Evolutionary conservation across 2,329 filamentous ascomycete species (phyloP).

Genomic region (Aureobasidium sp.): DNA sequence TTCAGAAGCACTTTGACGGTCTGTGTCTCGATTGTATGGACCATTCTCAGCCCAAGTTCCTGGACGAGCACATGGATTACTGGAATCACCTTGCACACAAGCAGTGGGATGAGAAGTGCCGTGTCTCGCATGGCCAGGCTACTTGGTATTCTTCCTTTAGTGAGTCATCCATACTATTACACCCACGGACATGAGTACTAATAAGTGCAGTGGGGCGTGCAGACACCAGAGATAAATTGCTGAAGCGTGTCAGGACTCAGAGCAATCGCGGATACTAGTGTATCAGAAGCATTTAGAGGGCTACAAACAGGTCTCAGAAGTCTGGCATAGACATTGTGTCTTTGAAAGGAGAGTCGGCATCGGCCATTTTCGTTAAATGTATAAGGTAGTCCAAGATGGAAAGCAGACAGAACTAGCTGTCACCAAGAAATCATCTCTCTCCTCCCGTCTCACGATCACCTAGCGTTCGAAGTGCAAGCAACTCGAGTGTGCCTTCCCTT

Average conservation of each 20-base stretch:
- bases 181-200: background rate
- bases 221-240: background rate
- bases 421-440: background rate
- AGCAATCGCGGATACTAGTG: background rate
- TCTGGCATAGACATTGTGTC: background rate
- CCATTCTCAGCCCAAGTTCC: constrained; percentile 11
- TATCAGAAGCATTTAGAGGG: background rate
- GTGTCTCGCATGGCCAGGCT: constrained; percentile 21
- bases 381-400: background rate
- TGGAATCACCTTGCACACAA: constrained; percentile 16
- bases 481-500: background rate
- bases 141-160: constrained; percentile 25
- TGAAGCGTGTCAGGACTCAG: background rate
- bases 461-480: too few species aligned
- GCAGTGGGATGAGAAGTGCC: constrained; percentile 22
- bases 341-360: background rate
- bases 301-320: background rate
- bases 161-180: background rate
- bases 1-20: constrained; percentile 21
- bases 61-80: constrained; percentile 18
- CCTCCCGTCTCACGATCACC: background rate
- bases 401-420: background rate
- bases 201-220: background rate
- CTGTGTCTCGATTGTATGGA: constrained; percentile 27
- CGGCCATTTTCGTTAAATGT: background rate